phyloP scores from a whole-genome alignment of 129 eudicot species.

The Smallanthus sonchifolius region DNA sequence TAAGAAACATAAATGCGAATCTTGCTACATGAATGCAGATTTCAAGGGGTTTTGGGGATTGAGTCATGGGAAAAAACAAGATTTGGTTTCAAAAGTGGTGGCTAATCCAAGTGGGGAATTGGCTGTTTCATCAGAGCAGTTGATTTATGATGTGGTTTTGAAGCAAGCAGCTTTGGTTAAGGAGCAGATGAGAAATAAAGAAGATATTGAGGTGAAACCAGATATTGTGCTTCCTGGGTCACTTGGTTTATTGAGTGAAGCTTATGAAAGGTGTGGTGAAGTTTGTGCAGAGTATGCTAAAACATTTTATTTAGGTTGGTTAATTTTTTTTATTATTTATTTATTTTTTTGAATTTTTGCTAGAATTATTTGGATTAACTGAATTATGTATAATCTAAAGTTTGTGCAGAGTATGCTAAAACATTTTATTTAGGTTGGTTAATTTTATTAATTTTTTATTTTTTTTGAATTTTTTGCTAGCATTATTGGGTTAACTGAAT shows the following conservation, averaged over 20 bases:
- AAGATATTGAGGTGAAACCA: constrained; percentile 75
- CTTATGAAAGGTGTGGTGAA: constrained; percentile 96
- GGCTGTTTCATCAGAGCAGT: constrained; percentile 75
- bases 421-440: constrained; percentile 88
- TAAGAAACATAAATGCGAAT: constrained; percentile 35
- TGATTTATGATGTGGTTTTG: constrained; percentile 89
- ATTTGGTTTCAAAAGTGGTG: constrained; percentile 56
- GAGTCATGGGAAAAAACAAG: constrained; percentile 26
- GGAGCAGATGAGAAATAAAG: constrained; percentile 44
- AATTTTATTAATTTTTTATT: constrained; percentile 11
- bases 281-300: constrained; percentile 99
- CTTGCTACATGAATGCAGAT: constrained; percentile 37
- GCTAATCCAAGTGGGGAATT: constrained; percentile 77
- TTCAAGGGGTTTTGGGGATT: constrained; percentile 1
- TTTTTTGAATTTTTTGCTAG: not conserved
- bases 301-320: constrained; percentile 90
- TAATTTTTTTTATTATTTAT: constrained; percentile 20
- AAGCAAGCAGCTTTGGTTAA: constrained; percentile 98
- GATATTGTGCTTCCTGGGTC: constrained; percentile 83
- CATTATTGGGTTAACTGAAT: too few species aligned
- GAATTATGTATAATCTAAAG: constrained; percentile 24
- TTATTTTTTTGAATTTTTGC: not conserved
- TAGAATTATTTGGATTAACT: too few species aligned
- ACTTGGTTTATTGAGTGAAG: constrained; percentile 69
- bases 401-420: constrained; percentile 98